Conservation (phyloP, 768 basidiomycete species). For the Termitomyces heimii region DNA sequence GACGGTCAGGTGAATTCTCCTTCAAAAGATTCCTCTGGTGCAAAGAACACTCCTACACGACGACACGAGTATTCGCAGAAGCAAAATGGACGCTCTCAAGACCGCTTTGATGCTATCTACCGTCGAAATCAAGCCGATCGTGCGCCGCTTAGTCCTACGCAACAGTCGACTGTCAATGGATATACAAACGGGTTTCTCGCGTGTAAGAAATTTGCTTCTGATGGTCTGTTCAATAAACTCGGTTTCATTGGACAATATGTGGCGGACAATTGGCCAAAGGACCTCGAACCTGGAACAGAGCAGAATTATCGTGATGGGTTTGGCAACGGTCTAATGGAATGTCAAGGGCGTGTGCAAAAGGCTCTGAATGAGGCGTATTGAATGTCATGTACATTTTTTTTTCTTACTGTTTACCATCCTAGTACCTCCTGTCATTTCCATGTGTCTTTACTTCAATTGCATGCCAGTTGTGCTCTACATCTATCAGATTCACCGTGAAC, state of each 20-base stretch:
- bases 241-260: slow-evolving; percentile 62
- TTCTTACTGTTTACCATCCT: neutral
- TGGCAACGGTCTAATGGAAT: slow-evolving; percentile 33
- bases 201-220: slow-evolving; percentile 47
- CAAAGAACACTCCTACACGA: neutral
- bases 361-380: neutral
- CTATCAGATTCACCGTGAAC: neutral
- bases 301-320: slow-evolving; percentile 41
- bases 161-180: slow-evolving; percentile 30
- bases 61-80: neutral
- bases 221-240: slow-evolving; percentile 37
- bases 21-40: neutral
- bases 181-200: slow-evolving; percentile 57
- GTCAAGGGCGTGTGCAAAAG: slow-evolving; percentile 2
- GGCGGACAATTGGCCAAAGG: slow-evolving; percentile 34
- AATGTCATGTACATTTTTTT: neutral
- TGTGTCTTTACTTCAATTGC: neutral
- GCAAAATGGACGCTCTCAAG: neutral
- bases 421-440: neutral
- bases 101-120: slow-evolving; percentile 23
- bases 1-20: neutral
- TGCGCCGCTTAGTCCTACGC: slow-evolving; percentile 12
- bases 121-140: slow-evolving; percentile 8
- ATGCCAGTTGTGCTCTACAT: neutral
- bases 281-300: slow-evolving; percentile 32